These are phyloP conservation scores for Hymenoscyphus repandus DNA, from an alignment of 2,329 filamentous ascomycete species.

Conservation along the genomic window DNA sequence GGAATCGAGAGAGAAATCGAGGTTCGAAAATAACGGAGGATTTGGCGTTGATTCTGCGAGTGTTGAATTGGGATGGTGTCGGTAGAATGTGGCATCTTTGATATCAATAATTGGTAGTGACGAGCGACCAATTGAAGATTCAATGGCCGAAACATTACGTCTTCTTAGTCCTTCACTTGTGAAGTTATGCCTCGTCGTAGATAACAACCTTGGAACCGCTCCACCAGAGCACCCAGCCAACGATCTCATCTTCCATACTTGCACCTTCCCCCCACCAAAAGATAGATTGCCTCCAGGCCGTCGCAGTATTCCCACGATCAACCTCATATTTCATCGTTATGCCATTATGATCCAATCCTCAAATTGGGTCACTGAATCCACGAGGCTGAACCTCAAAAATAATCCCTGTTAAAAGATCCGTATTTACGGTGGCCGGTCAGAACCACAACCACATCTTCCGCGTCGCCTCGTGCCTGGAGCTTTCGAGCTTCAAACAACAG, in stretches of 20 bases:
- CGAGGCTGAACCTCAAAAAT: neutral
- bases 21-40: slow-evolving; percentile 64
- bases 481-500: slow-evolving; percentile 7
- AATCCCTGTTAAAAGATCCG: too few relatives aligned
- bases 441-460: slow-evolving; percentile 3
- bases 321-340: slow-evolving; percentile 2
- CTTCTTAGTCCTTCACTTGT: slow-evolving; percentile 8
- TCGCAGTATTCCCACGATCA: slow-evolving; percentile 1
- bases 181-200: too few relatives aligned
- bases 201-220: too few relatives aligned
- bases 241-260: too few relatives aligned
- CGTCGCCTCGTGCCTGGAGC: slow-evolving; percentile 25
- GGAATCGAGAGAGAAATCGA: slow-evolving; percentile 67
- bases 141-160: slow-evolving; percentile 10
- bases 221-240: too few relatives aligned
- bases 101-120: slow-evolving; percentile 64
- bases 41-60: slow-evolving; percentile 42
- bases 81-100: slow-evolving; percentile 76
- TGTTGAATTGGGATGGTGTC: slow-evolving; percentile 58
- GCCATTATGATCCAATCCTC: too few relatives aligned
- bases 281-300: neutral
- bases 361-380: too few relatives aligned
- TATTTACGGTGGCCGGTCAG: neutral
- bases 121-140: neutral
- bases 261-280: too few relatives aligned